Base-by-base conservation (phyloP, 1,284 basidiomycete species). In the Xerocomus nothofagi region DNA sequence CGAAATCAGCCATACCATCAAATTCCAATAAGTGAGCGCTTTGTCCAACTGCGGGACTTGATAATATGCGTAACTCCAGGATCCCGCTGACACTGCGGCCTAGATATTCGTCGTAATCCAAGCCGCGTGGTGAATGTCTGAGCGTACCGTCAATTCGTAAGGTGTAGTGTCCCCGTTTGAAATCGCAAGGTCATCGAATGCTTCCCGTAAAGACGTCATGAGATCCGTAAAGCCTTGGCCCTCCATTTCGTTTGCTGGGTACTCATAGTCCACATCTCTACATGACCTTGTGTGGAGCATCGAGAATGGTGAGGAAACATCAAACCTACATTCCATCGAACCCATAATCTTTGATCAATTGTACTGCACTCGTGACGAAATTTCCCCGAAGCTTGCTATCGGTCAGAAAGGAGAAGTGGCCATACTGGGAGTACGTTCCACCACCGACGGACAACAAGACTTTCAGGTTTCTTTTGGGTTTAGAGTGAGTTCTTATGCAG, bases 21-120 rank as follows among this genome's bases (percentile, higher is more conserved):
- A 69, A 67, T 96, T 95, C 92, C 92, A 96, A 71, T 88, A 93
- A 36, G 79, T 81, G 39, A 96, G 71, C 21, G 79, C 82, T 12
- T 67, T 65, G 62, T 93, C 82, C 88, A 96, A 90, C 60, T 86
- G 82, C 9, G 75, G 63, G 15, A 95, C 73, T 11, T 78, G 73
- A 18, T 93, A 75, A 54, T 82, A 77, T 42, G 78, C 73, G 62
- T 89, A 87, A 62, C 91, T 82, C 21, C 73, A 72, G 3, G 77
- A 58, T 21, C 91, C 92, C 47, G 91, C 91, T 14, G 76, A 67
- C 39, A 80, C 78, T 17, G 79, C 79, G 4, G 72, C 56, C 63
- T 60, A 21, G 42, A 43, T 38, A 24, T 32, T 17, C 26, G 23
- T 53, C 30, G 29, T 39, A 23, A 43, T 2, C 23, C 23, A 17